Base-by-base conservation (phyloP, 2,329 filamentous ascomycete genomes). In the Proliferodiscus dingleyae region DNA sequence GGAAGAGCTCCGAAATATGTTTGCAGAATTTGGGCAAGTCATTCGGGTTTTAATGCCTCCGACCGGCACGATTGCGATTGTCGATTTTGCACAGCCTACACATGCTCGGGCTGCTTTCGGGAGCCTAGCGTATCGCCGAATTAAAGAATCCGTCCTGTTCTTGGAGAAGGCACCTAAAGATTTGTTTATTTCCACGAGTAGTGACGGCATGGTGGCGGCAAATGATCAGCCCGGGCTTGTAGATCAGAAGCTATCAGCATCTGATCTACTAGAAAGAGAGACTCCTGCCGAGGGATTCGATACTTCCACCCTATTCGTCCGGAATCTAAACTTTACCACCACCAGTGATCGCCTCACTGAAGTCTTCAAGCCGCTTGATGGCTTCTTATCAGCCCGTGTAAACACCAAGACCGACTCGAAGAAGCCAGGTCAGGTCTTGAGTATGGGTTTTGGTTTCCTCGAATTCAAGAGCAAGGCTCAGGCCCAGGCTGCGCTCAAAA, bases 371-470 rank as follows among this genome's bases (percentile, higher is more conserved):
- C 76, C 87, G 43, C 72, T 97, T 44, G 85, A 89, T 58, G 93
- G 93, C 43, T 97, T 97, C 67, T 73, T 93, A 53, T 89, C 87
- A 46, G 91, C 89, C 22, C 80, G 81, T 54, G 89, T 98, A 55
- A 96, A 96, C 71, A 96, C 89, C 19, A 95, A 94, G 70, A 79
- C 82, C 30, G 89, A 98, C 63, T 80, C 89, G n/a, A 96, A 95
- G 72, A 87, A 85, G 61, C 83, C 87, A 15, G 88, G 87, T 7
- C 85, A 95, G 66, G 78, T 85, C 3, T 79, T 98, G 43, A 96
- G 90, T 64, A 96, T 97, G 90, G 93, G 93, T 29, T 98, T 95
- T 64, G 93, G 90, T 36, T 98, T 98, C 66, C 80, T 89, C 49
- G 89, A 95, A 60, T 98, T 97, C 68, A 78, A 77, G 48, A 83